phyloP scores from a whole-genome alignment of 1,284 basidiomycete species.

The Grifola frondosa region DNA sequence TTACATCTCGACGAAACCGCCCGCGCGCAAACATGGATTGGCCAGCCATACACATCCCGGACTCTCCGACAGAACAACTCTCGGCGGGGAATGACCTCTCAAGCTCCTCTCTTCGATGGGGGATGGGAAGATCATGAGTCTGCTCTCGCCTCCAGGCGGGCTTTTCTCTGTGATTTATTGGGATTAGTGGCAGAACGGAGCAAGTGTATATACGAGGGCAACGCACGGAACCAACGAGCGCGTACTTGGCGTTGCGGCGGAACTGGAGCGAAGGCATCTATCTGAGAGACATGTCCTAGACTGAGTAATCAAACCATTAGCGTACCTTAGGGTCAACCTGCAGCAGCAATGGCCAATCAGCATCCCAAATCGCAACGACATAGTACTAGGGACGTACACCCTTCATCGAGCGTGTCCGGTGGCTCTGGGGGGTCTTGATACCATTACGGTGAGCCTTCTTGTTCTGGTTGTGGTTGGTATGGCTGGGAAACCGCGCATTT shows the following conservation, averaged over 20 bases:
- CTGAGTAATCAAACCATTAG: constrained; percentile 11
- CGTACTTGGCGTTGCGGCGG: constrained; percentile 82
- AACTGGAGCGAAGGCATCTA: constrained; percentile 49
- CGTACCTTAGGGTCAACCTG: constrained; percentile 86
- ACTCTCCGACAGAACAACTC: constrained; percentile 2
- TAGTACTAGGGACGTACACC: constrained; percentile 71
- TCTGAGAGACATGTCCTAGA: constrained; percentile 3
- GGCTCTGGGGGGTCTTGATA: constrained; percentile 80
- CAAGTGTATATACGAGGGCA: constrained; percentile 2
- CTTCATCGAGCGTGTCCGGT: constrained; percentile 83
- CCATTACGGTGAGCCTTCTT: constrained; percentile 97
- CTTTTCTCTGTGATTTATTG: constrained; percentile 50
- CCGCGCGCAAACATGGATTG: constrained; percentile 14
- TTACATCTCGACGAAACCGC: constrained; percentile 28
- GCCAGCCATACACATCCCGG: too few relatives aligned
- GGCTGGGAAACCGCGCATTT: constrained; percentile 42
- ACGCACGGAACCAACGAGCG: constrained; percentile 78
- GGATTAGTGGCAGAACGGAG: constrained; percentile 3
- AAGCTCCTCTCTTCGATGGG: constrained; percentile 7
- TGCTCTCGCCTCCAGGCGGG: constrained; percentile 57
- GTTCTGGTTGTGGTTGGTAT: constrained; percentile 93
- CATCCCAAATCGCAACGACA: constrained; percentile 3
- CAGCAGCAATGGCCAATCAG: constrained; percentile 9
- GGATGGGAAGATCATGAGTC: constrained; percentile 37
- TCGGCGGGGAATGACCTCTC: constrained; percentile 11